Evolutionary conservation across 805 yeast genomes (phyloP).

Genomic region (Candida nitratophila): DNA sequence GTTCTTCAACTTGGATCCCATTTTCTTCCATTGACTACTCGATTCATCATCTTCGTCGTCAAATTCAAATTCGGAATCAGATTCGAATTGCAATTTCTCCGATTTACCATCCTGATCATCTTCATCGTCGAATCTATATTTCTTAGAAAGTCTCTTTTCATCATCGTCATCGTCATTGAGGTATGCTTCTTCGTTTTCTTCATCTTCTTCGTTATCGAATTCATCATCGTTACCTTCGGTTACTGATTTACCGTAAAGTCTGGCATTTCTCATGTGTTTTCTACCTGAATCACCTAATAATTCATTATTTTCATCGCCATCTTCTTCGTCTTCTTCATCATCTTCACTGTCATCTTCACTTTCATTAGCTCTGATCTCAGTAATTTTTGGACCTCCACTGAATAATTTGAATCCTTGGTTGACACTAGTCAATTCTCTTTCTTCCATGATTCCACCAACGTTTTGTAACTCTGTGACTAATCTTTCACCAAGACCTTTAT

Average conservation of each 20-base stretch:
- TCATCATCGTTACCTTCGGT: constrained; percentile 39
- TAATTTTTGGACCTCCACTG: constrained; percentile 32
- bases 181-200: constrained; percentile 26
- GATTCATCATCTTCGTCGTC: constrained; percentile 33
- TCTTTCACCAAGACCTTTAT: constrained; percentile 76
- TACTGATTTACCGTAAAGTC: constrained; percentile 46
- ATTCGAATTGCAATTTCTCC: constrained; percentile 36
- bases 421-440: constrained; percentile 35
- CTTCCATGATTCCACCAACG: constrained; percentile 48
- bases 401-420: constrained; percentile 69
- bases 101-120: not conserved
- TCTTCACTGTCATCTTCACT: constrained; percentile 32
- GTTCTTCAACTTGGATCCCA: constrained; percentile 61
- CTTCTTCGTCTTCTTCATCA: constrained; percentile 26
- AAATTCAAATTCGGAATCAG: constrained; percentile 43
- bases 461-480: constrained; percentile 77
- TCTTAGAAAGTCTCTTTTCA: constrained; percentile 34
- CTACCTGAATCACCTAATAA: constrained; percentile 50
- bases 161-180: constrained; percentile 33
- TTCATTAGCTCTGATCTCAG: constrained; percentile 32
- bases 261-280: constrained; percentile 52
- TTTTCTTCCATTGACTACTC: constrained; percentile 31
- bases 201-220: constrained; percentile 37
- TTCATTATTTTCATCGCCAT: constrained; percentile 24
- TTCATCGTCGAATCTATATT: constrained; percentile 30